Base-by-base conservation (phyloP, 192 early-diverging fungal genomes). In the Backusella psychrophila region DNA sequence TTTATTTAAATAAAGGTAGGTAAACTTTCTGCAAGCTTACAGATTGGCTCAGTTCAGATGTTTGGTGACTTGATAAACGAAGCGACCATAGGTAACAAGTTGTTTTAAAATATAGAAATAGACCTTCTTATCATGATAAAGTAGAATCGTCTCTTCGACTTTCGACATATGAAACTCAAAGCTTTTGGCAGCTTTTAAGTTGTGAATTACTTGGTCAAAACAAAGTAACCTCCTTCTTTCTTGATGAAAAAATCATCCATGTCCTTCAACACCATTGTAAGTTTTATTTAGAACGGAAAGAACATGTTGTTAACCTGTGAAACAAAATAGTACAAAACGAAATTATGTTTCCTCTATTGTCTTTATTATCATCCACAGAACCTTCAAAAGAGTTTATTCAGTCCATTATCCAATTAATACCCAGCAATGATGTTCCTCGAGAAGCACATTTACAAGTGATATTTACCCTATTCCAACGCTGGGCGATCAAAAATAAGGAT, bases 51-150 rank as follows among this genome's bases (percentile, higher is more conserved):
- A 3, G 17, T 72, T 35, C 17, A 46, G 19, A n/a, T 77, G 3
- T 77, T 77, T 77, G 76, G 76, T 49, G 59, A 72, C 6, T 21
- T 21, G n/a, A 31, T 49, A 34, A 42, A 72, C 29, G 35, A 44
- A 44, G 46, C 42, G 56, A 59, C n/a, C 8, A 39, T 36, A 36
- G 34, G 38, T 39, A 41, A 39, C 11, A 26, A 8, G 3, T 29
- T 1, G 4, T 71, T 21, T 26, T 26, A 12, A 38, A 33, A 46
- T 17, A 29, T 11, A 74, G n/a, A 36, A 36, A 65, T 3, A 31
- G 29, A 11, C 11, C n/a, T 59, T 36, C 17, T 21, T 15, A 39
- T 38, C 19, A 14, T 21, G 42, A 17, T 65, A 4, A 66, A 44
- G 14, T 66, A 56, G 52, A 36, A 19, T 75, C 31, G 1, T 70